These are phyloP conservation scores for Paraconiothyrium sp. DNA, from an alignment of 2,329 filamentous ascomycete species.

Conservation along the genomic window DNA sequence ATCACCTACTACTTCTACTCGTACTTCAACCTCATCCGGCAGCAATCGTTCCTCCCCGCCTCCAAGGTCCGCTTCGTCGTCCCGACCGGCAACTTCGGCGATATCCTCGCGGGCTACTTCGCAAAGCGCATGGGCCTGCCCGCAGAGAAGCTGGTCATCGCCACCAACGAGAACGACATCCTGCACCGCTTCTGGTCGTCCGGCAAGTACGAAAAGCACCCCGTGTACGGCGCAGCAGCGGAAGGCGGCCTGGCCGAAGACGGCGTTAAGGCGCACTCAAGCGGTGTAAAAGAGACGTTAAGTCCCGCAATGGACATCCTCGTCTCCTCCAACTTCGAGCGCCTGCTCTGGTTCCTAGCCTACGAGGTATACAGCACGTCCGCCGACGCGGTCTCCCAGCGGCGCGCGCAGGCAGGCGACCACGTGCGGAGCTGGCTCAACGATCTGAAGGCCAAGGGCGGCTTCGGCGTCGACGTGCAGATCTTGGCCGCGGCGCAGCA, in stretches of 20 bases:
- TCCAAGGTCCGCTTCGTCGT: constrained; percentile 84
- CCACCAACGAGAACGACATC: constrained; percentile 98
- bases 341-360: constrained; percentile 91
- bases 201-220: constrained; percentile 87
- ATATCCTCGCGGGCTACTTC: constrained; percentile 93
- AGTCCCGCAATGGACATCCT: constrained; percentile 98
- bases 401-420: constrained; percentile 68
- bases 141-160: constrained; percentile 85
- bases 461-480: constrained; percentile 80
- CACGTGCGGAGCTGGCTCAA: constrained; percentile 81
- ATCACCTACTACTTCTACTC: constrained; percentile 97
- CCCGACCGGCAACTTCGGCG: constrained; percentile 95
- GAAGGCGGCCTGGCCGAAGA: constrained; percentile 65
- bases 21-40: constrained; percentile 81
- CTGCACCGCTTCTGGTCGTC: constrained; percentile 94
- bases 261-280: constrained; percentile 69
- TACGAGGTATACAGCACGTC: constrained; percentile 60
- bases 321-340: constrained; percentile 95
- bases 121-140: constrained; percentile 90
- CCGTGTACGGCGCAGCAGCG: constrained; percentile 66
- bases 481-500: constrained; percentile 75
- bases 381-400: constrained; percentile 52
- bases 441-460: constrained; percentile 80
- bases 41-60: constrained; percentile 66
- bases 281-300: constrained; percentile 88